Evolutionary conservation across 2,329 filamentous ascomycete genomes (phyloP).

Genomic region (Xylaria sp.): DNA sequence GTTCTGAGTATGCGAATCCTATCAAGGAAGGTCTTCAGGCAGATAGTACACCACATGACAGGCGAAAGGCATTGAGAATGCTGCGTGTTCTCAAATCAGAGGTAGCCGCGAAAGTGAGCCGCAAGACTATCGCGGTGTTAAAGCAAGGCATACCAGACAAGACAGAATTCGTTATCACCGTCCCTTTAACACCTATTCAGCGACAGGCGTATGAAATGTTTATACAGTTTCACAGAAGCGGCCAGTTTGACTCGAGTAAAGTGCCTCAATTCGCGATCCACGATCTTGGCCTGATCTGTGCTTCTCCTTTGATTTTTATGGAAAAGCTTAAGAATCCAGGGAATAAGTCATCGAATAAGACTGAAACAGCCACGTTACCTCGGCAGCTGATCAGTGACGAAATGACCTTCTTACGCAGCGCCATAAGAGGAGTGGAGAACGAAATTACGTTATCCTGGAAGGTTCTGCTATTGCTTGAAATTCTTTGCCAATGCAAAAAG

Average conservation of each 20-base stretch:
- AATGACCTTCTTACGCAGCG: slow-evolving; percentile 45
- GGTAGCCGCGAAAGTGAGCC: slow-evolving; percentile 78
- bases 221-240: slow-evolving; percentile 38
- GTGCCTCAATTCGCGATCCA: slow-evolving; percentile 45
- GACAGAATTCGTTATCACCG: slow-evolving; percentile 78
- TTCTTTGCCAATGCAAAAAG: slow-evolving; percentile 68
- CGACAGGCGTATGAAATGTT: slow-evolving; percentile 62
- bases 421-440: slow-evolving; percentile 45
- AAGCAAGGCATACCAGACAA: slow-evolving; percentile 73
- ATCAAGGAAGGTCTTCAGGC: slow-evolving; percentile 74
- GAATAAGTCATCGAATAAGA: slow-evolving; percentile 8
- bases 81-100: slow-evolving; percentile 73
- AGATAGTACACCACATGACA: slow-evolving; percentile 64
- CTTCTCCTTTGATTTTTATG: slow-evolving; percentile 57
- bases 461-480: slow-evolving; percentile 67
- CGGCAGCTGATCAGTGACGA: slow-evolving; percentile 39
- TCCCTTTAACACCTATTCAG: slow-evolving; percentile 73
- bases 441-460: slow-evolving; percentile 69
- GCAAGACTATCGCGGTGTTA: slow-evolving; percentile 70
- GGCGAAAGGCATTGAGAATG: slow-evolving; percentile 66
- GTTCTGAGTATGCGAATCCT: slow-evolving; percentile 69
- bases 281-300: slow-evolving; percentile 55
- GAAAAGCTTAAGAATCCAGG: slow-evolving; percentile 39
- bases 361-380: slow-evolving; percentile 36
- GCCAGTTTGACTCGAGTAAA: background rate